Percentiles rank a stretch among this genome's conserved stretches.
Evolutionary conservation across 1,284 basidiomycete species (phyloP).

Genomic region (Wolfiporia cocos): DNA sequence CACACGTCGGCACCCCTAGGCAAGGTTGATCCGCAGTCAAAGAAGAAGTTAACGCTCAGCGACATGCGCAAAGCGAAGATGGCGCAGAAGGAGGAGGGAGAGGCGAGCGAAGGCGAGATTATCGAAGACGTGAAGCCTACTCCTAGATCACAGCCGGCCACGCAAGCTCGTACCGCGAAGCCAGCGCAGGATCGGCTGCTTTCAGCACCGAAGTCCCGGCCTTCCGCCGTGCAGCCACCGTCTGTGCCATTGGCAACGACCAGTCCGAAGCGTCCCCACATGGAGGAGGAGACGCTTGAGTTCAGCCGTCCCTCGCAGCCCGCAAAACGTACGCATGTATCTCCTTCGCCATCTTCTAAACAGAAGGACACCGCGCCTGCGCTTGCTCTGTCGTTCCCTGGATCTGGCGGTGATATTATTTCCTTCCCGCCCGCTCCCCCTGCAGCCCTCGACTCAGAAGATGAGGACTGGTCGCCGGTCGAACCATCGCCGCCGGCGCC

Average conservation of each 20-base stretch:
- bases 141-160: background rate
- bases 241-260: slow-evolving; percentile 14
- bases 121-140: slow-evolving; percentile 9
- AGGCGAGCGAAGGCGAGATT: slow-evolving; percentile 29
- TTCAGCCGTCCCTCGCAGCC: slow-evolving; percentile 26
- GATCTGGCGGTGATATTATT: slow-evolving; percentile 10
- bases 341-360: slow-evolving; percentile 21
- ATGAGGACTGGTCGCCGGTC: slow-evolving; percentile 40
- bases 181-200: background rate
- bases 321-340: slow-evolving; percentile 33
- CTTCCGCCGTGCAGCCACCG: slow-evolving; percentile 9
- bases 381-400: slow-evolving; percentile 14
- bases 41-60: no score
- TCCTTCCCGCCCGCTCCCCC: slow-evolving; percentile 17
- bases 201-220: background rate
- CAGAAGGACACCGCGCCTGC: slow-evolving; percentile 6
- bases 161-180: background rate
- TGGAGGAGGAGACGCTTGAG: slow-evolving; percentile 34
- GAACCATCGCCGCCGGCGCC: slow-evolving; percentile 3
- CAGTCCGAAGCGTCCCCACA: slow-evolving; percentile 27
- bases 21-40: slow-evolving; percentile 10
- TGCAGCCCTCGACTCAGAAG: slow-evolving; percentile 41
- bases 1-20: slow-evolving; percentile 21
- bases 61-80: no score
- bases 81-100: slow-evolving; percentile 28